Evolutionary conservation across 1,284 basidiomycete species (phyloP).

Genomic region (Ganoderma boninense): DNA sequence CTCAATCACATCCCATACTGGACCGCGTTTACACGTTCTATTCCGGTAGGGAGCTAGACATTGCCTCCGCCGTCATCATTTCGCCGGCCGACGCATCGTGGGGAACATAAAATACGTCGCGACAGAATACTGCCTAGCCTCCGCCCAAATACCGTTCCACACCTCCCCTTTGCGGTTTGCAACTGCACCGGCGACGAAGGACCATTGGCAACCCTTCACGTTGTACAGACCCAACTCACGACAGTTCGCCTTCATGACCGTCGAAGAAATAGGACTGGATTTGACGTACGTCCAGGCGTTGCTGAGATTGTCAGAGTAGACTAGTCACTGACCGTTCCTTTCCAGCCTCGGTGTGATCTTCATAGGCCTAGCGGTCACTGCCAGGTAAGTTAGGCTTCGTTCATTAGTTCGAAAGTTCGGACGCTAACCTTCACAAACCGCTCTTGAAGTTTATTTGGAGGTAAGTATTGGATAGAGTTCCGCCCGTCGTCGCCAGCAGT

Average conservation of each 20-base stretch:
- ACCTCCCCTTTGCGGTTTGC: background rate
- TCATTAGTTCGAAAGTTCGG: background rate
- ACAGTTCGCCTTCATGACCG: background rate
- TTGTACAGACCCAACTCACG: background rate
- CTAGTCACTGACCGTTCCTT: background rate
- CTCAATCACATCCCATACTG: background rate
- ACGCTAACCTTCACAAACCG: background rate
- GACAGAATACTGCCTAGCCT: background rate
- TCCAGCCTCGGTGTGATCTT: conserved; percentile 5
- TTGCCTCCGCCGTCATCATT: background rate
- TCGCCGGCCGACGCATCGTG: background rate
- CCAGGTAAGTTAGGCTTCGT: background rate
- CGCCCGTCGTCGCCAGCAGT: background rate
- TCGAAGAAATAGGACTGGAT: background rate
- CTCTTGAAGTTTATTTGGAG: conserved; percentile 4
- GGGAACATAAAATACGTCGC: background rate
- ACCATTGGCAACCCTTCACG: background rate
- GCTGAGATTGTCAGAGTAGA: background rate
- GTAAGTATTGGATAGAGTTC: background rate
- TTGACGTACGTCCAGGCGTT: background rate
- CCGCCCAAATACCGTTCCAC: background rate
- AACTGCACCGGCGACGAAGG: background rate
- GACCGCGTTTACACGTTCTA: background rate
- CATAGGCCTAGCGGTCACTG: conserved; percentile 10
- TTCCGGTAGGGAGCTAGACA: background rate